These are phyloP conservation scores for Colletotrichum graminicola DNA, from an alignment of 2,329 filamentous ascomycete species.

Conservation along the genomic window DNA sequence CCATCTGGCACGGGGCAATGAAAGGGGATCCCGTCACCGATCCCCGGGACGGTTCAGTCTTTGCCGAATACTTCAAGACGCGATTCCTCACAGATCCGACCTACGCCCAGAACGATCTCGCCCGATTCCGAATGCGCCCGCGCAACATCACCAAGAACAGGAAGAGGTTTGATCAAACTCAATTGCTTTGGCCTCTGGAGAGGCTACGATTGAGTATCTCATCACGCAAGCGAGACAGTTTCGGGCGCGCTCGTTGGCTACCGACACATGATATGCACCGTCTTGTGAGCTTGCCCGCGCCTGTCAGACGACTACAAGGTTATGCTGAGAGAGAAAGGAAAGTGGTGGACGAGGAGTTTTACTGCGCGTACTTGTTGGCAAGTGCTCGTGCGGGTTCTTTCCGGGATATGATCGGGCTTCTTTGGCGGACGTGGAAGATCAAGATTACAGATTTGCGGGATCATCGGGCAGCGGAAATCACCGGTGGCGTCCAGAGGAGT, in stretches of 20 bases:
- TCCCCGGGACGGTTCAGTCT: conserved; percentile 51
- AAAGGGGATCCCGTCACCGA: conserved; percentile 44
- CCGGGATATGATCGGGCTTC: conserved; percentile 14
- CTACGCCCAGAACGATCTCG: conserved; percentile 61
- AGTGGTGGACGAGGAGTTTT: conserved; percentile 26
- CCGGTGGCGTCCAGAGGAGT: conserved; percentile 54
- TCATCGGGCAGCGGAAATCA: conserved; percentile 45
- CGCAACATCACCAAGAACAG: conserved; percentile 52
- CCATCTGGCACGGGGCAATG: conserved; percentile 53
- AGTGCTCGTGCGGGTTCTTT: conserved; percentile 32
- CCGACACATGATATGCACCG: conserved; percentile 36
- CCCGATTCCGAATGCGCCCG: conserved; percentile 54
- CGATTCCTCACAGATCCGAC: conserved; percentile 60
- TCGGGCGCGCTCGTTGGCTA: conserved; percentile 29
- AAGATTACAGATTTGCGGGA: conserved; percentile 26
- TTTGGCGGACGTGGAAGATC: conserved; percentile 30
- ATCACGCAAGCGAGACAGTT: conserved; percentile 10
- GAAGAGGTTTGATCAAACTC: conserved; percentile 24
- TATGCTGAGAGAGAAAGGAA: conserved; percentile 3
- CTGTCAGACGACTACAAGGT: conserved; percentile 37
- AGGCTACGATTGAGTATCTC: conserved; percentile 26
- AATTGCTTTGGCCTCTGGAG: conserved; percentile 23
- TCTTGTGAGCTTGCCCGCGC: conserved; percentile 25
- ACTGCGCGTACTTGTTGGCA: conserved; percentile 38
- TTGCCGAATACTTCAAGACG: conserved; percentile 61